These are phyloP conservation scores for Scutellaria minor DNA, from an alignment of 257 asterid genomes.

Conservation along the genomic window DNA sequence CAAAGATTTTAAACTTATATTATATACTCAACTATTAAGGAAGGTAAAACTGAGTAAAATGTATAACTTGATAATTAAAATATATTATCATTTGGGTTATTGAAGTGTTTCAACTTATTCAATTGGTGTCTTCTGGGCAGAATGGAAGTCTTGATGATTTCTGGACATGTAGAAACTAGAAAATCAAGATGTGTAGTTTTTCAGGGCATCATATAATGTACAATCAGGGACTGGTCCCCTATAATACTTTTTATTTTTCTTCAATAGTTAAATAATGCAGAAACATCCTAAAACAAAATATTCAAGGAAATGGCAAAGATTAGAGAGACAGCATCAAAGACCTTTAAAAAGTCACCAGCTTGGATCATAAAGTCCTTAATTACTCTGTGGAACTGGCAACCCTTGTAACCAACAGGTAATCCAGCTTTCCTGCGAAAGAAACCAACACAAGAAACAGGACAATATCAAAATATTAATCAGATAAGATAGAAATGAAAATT, in stretches of 20 bases:
- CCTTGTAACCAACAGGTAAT: constrained; percentile 84
- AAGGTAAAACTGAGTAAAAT: not conserved
- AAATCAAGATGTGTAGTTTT: constrained; percentile 1
- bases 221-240: constrained; percentile 8
- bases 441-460: constrained; percentile 31
- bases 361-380: constrained; percentile 97
- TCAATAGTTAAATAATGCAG: not conserved
- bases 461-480: constrained; percentile 7
- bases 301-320: constrained; percentile 8
- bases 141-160: not conserved
- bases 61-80: constrained; percentile 3
- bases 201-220: not conserved
- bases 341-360: constrained; percentile 98
- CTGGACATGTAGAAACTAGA: constrained; percentile 11
- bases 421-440: constrained; percentile 77
- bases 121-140: constrained; percentile 1
- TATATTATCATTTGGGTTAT: not conserved
- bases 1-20: not conserved
- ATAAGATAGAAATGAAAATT: not conserved
- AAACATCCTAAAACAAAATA: constrained; percentile 15
- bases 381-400: constrained; percentile 92
- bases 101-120: constrained; percentile 14
- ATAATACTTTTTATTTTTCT: not conserved
- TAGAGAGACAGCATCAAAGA: constrained; percentile 29
- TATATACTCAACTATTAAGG: not conserved